Percentiles rank a stretch among this genome's conserved stretches.
phyloP scores from a whole-genome alignment of 768 basidiomycete genomes.

The Hygrophorus russula region DNA sequence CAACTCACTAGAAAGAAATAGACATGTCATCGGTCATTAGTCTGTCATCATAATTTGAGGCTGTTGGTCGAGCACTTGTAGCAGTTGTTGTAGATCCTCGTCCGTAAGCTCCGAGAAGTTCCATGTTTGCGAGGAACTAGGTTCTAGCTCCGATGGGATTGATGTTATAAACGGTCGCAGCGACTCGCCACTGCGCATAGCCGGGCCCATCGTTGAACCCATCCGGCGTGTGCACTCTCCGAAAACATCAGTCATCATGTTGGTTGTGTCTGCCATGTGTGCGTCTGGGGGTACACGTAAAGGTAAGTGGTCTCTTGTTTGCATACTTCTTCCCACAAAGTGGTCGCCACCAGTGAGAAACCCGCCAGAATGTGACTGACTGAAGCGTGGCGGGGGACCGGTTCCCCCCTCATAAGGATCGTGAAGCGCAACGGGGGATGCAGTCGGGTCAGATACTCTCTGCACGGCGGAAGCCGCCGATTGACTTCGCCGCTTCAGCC shows the following conservation, averaged over 20 bases:
- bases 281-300: not conserved
- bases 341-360: not conserved
- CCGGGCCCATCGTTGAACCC: constrained; percentile 10
- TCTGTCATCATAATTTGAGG: too few relatives aligned
- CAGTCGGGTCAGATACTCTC: constrained; percentile 1
- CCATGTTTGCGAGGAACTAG: too few relatives aligned
- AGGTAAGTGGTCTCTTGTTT: too few relatives aligned
- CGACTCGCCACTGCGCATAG: constrained; percentile 30
- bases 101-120: too few relatives aligned
- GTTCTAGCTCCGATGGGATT: not conserved
- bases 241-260: not conserved
- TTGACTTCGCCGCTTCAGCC: not conserved
- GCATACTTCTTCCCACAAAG: too few relatives aligned
- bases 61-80: too few relatives aligned
- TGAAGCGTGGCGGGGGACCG: too few relatives aligned
- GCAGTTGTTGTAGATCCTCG: too few relatives aligned
- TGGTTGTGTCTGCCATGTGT: not conserved
- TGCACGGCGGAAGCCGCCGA: constrained; percentile 2
- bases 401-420: too few relatives aligned
- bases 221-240: not conserved
- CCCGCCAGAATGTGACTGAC: too few relatives aligned
- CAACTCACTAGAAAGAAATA: too few relatives aligned
- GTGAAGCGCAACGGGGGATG: not conserved
- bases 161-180: constrained; percentile 26
- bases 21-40: too few relatives aligned